Percentiles rank a stretch among this genome's conserved stretches.
Evolutionary conservation across 768 basidiomycete genomes (phyloP).

Genomic region (Pholiota molesta): DNA sequence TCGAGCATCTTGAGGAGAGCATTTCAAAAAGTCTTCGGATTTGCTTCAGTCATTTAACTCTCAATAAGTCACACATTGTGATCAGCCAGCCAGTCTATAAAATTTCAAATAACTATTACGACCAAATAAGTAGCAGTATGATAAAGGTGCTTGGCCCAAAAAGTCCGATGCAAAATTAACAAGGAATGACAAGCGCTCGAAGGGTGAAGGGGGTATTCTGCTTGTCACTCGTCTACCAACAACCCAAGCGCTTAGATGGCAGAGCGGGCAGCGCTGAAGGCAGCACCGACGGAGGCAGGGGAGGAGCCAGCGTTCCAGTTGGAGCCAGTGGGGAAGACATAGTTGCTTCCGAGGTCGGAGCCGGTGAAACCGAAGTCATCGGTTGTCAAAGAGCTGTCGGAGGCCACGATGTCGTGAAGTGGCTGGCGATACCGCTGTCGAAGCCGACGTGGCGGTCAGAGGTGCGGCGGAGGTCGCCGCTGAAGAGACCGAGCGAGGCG

Average conservation of each 20-base stretch:
- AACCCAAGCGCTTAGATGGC: slow-evolving; percentile 20
- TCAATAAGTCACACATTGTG: neutral
- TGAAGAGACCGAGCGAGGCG: slow-evolving; percentile 39
- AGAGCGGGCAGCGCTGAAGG: slow-evolving; percentile 32
- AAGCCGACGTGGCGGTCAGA: slow-evolving; percentile 40
- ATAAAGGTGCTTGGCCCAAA: slow-evolving; percentile 17
- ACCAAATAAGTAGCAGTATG: slow-evolving; percentile 18
- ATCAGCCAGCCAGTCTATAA: slow-evolving; percentile 11
- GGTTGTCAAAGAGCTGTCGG: slow-evolving; percentile 38
- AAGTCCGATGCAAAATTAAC: slow-evolving; percentile 15
- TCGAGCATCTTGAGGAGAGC: neutral
- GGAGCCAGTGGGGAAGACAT: slow-evolving; percentile 35
- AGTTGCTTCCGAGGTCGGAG: slow-evolving; percentile 38
- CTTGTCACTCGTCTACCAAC: slow-evolving; percentile 10
- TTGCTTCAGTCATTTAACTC: neutral
- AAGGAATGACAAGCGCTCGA: slow-evolving; percentile 15
- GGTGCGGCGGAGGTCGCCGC: slow-evolving; percentile 39
- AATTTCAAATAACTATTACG: slow-evolving; percentile 17
- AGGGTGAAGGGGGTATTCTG: slow-evolving; percentile 10
- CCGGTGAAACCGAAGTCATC: slow-evolving; percentile 44
- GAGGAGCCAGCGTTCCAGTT: slow-evolving; percentile 40
- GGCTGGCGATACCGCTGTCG: slow-evolving; percentile 37
- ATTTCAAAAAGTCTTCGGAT: neutral
- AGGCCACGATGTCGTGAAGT: slow-evolving; percentile 35
- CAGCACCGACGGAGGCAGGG: slow-evolving; percentile 34